phyloP scores from a whole-genome alignment of 2,329 filamentous ascomycete species.

The Stromatinia cepivora region DNA sequence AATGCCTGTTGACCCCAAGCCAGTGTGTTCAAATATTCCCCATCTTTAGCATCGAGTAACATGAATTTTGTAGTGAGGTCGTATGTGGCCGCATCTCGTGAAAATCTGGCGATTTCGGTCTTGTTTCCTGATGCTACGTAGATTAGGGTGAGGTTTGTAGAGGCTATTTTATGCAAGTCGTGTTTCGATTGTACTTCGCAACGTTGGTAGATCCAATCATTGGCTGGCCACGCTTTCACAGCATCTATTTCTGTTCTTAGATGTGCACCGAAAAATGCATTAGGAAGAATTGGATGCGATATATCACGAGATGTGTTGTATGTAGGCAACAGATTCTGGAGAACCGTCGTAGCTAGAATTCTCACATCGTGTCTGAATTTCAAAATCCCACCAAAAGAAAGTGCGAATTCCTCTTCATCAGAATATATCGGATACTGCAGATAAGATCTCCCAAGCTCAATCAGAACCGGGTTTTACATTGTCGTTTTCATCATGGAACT shows the following conservation, averaged over 20 bases:
- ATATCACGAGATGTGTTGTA: conserved; percentile 24
- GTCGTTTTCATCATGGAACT: not conserved
- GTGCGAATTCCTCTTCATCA: conserved; percentile 30
- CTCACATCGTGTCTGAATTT: conserved; percentile 33
- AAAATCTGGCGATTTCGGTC: conserved; percentile 43
- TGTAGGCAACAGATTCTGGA: conserved; percentile 25
- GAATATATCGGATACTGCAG: conserved; percentile 33
- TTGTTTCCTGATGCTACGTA: conserved; percentile 49
- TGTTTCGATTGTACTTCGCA: conserved; percentile 41
- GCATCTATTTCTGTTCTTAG: conserved; percentile 36
- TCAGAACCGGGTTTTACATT: conserved; percentile 23
- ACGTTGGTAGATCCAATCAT: conserved; percentile 27
- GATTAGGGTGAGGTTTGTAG: conserved; percentile 38
- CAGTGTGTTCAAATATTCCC: conserved; percentile 40
- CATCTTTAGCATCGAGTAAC: conserved; percentile 43
- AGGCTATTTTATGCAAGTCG: conserved; percentile 42
- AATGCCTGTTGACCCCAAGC: conserved; percentile 50
- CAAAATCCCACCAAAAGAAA: conserved; percentile 33
- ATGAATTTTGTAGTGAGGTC: conserved; percentile 46
- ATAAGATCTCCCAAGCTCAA: conserved; percentile 32
- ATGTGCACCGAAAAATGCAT: conserved; percentile 34
- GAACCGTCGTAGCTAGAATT: conserved; percentile 31
- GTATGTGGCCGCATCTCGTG: conserved; percentile 40
- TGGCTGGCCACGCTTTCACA: conserved; percentile 27
- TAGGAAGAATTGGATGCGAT: conserved; percentile 20